Conservation (phyloP, 2,329 filamentous ascomycete species). For the Tothia fuscella region DNA sequence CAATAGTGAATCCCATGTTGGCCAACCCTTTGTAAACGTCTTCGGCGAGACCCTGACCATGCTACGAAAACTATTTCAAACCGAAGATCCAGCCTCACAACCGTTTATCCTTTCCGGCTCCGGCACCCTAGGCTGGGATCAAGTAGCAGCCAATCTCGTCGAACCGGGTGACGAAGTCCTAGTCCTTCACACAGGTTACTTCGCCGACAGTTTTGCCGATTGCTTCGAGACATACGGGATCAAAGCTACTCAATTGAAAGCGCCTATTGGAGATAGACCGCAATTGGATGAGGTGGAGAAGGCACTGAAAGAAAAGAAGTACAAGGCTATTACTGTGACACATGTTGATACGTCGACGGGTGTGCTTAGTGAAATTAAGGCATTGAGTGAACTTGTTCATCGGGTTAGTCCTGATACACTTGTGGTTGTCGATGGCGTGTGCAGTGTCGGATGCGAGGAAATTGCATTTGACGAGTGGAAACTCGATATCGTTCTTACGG, state of each 20-base stretch:
- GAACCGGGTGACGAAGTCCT: constrained; percentile 84
- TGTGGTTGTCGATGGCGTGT: constrained; percentile 88
- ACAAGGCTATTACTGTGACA: constrained; percentile 89
- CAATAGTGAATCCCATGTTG: constrained; percentile 81
- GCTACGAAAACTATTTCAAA: constrained; percentile 90
- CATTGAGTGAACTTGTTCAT: constrained; percentile 70
- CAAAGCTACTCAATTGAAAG: constrained; percentile 79
- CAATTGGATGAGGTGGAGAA: constrained; percentile 79
- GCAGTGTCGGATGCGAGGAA: constrained; percentile 92
- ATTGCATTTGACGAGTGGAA: constrained; percentile 94
- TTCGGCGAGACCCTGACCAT: constrained; percentile 85
- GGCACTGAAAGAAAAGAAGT: constrained; percentile 78
- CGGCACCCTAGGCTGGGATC: constrained; percentile 91
- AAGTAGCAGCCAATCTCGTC: constrained; percentile 85
- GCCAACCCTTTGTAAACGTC: constrained; percentile 71
- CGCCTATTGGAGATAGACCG: constrained; percentile 76
- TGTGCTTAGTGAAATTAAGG: constrained; percentile 82
- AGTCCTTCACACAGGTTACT: constrained; percentile 93
- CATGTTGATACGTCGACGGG: constrained; percentile 97
- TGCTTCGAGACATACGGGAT: constrained; percentile 87
- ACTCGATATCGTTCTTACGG: constrained; percentile 84
- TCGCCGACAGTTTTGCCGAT: constrained; percentile 87
- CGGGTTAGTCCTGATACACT: constrained; percentile 83
- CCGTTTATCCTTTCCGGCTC: constrained; percentile 91
- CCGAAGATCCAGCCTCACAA: constrained; percentile 67